Percentiles rank a stretch among this genome's conserved stretches.
phyloP scores from a whole-genome alignment of 169 alveolate genomes.

The Eimeria acervulina region DNA sequence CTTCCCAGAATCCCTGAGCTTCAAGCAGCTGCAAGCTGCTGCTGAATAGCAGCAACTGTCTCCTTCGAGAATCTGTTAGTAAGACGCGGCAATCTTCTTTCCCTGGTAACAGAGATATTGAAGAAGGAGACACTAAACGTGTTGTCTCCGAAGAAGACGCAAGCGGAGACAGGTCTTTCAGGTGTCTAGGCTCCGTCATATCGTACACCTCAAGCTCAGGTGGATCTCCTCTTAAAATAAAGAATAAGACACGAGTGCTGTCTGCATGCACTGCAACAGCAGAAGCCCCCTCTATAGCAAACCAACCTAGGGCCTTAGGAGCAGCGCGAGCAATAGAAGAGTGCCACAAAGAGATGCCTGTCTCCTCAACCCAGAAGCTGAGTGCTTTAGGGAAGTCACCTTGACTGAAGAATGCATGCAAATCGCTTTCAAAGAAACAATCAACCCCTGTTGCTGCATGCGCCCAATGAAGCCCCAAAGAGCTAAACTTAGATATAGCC shows the following conservation, averaged over 20 bases:
- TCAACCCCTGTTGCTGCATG: background rate
- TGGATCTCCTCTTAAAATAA: background rate
- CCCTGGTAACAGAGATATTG: background rate
- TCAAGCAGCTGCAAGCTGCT: background rate
- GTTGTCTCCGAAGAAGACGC: background rate
- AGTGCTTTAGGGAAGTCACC: constrained; percentile 62
- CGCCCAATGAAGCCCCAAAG: constrained; percentile 70
- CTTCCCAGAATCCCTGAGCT: background rate
- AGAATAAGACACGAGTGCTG: background rate
- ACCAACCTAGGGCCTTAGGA: constrained; percentile 13
- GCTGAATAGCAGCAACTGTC: background rate
- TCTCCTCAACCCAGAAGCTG: constrained; percentile 36
- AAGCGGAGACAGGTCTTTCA: background rate
- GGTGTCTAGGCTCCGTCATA: constrained; percentile 13
- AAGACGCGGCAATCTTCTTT: background rate
- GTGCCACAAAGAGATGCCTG: constrained; percentile 19
- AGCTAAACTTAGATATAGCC: background rate
- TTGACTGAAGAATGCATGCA: background rate
- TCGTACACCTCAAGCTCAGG: background rate
- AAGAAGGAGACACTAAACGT: background rate
- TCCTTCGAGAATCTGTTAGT: background rate
- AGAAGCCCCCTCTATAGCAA: background rate
- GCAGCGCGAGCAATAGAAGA: background rate
- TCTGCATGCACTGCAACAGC: constrained; percentile 20
- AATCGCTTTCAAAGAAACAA: background rate